A percentile compares a stretch with the other conserved stretches of the same genome.
Conservation (phyloP, 2,329 filamentous ascomycete species). For the Ceratocystis ficicola region DNA sequence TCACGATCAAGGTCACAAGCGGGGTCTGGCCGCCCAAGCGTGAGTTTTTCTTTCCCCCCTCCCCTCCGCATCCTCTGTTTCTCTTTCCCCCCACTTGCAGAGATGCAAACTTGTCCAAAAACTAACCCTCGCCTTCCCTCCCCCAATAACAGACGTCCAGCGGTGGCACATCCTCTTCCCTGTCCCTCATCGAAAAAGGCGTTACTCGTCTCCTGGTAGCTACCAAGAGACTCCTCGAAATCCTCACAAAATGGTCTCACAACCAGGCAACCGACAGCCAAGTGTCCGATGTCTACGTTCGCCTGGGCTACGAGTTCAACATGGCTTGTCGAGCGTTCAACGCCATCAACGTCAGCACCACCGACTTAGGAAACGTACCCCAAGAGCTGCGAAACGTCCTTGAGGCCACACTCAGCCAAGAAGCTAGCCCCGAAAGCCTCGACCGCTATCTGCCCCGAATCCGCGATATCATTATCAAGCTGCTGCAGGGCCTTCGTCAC, state of each 20-base stretch:
- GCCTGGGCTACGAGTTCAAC: constrained; percentile 97
- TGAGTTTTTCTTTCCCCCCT: constrained; percentile 34
- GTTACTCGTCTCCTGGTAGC: constrained; percentile 95
- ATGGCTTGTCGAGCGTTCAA: constrained; percentile 95
- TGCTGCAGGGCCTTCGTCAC: constrained; percentile 88
- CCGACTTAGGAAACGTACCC: constrained; percentile 87
- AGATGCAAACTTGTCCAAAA: too few species aligned
- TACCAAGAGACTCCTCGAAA: constrained; percentile 95
- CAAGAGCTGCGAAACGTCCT: constrained; percentile 81
- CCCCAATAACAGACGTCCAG: constrained; percentile 33
- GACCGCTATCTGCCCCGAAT: constrained; percentile 90
- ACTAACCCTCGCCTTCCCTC: background rate
- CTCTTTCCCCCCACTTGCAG: background rate
- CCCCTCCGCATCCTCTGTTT: background rate
- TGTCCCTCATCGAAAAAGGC: constrained; percentile 98
- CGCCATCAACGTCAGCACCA: constrained; percentile 90
- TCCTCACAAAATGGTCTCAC: constrained; percentile 93
- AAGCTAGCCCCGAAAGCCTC: constrained; percentile 84
- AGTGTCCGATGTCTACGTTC: constrained; percentile 96
- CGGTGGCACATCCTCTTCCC: constrained; percentile 53
- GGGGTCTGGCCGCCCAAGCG: constrained; percentile 39
- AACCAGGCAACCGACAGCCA: constrained; percentile 83
- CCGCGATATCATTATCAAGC: constrained; percentile 95
- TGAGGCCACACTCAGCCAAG: constrained; percentile 90
- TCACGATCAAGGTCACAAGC: constrained; percentile 32